Evolutionary conservation across 176 grass and related monocot species (phyloP), one percentile per base, ranked within the genome.

Genomic region (Oryza officinalis): DNA sequence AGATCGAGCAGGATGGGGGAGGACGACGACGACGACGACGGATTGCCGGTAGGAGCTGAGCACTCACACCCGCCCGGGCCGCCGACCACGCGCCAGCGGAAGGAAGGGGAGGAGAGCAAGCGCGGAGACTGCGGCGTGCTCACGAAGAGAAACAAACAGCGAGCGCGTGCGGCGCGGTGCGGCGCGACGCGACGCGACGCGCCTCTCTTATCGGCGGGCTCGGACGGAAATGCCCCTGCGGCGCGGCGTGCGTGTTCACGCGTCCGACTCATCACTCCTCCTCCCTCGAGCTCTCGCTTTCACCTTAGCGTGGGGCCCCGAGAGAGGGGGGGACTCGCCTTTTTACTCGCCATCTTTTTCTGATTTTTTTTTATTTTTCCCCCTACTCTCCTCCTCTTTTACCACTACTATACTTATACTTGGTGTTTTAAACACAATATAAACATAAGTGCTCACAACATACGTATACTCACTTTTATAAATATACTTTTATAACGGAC

Each of bases 141-240:
- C 27, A 38, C 54, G 68, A 81, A 17, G 13, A 1, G 5, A 2
- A 3, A 20, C 12, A 1, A 0, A 1, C 27, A 38, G 9, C 12
- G 43, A 15, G 17, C 0, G 33, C 33, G 33, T 6, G 33, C 45
- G 20, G 30, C 60, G 26, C 5, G 71, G 4, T n/a, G n/a, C 27
- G 30, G 67, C 64, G 75, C 1, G 79, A 35, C 5, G 4, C 50
- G 50, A 1, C 45, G 3, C 26, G 30, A 30, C 35, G 35, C 35
- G 35, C 35, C 7, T 8, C 7, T 82, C 72, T 87, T 87, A 87
- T 83, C 32, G 79, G 27, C 27, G 22, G 15, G 10, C 3, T 0
- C 43, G 49, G 64, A 82, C 86, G 10, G 64, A 87, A 83, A 76
- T 77, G 65, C 38, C 86, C 86, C 65, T n/a, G 64, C 20, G 3